These are phyloP conservation scores for Castanea mollissima DNA, from an alignment of 306 rosid species.

Conservation along the genomic window DNA sequence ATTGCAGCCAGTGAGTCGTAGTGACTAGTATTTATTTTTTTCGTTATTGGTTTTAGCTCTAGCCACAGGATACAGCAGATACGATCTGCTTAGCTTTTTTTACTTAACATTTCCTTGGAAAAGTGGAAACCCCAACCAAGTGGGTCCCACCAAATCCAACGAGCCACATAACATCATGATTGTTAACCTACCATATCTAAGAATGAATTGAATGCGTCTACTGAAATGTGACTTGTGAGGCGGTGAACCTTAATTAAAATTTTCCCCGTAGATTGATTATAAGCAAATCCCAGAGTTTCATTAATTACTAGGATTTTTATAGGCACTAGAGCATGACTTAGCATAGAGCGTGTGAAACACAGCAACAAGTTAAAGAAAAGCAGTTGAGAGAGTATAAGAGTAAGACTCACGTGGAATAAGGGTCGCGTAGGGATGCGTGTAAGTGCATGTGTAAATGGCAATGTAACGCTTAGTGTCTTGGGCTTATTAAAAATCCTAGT, in stretches of 20 bases:
- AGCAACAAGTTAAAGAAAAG: not conserved
- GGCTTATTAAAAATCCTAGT: slow-evolving; percentile 36
- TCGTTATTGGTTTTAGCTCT: slow-evolving; percentile 17
- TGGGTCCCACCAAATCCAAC: slow-evolving; percentile 88
- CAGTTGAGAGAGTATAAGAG: not conserved
- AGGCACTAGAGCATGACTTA: slow-evolving; percentile 4
- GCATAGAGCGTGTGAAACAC: slow-evolving; percentile 23
- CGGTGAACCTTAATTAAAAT: slow-evolving; percentile 23
- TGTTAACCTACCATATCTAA: not conserved
- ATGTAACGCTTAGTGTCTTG: slow-evolving; percentile 44
- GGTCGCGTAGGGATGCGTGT: slow-evolving; percentile 51
- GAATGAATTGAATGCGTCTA: not conserved
- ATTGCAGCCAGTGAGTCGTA: not conserved
- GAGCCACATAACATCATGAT: slow-evolving; percentile 65
- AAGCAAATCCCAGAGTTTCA: slow-evolving; percentile 63
- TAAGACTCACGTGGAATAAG: slow-evolving; percentile 34
- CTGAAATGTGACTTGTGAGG: slow-evolving; percentile 28
- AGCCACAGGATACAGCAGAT: slow-evolving; percentile 22
- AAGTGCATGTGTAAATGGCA: slow-evolving; percentile 35
- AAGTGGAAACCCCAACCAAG: slow-evolving; percentile 32
- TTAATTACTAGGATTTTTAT: slow-evolving; percentile 25
- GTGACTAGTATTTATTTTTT: not conserved
- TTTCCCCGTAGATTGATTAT: slow-evolving; percentile 14
- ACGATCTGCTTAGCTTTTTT: slow-evolving; percentile 17
- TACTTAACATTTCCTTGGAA: slow-evolving; percentile 37